phyloP scores from a whole-genome alignment of 176 grass and related monocot genomes.

The Oryza officinalis region DNA sequence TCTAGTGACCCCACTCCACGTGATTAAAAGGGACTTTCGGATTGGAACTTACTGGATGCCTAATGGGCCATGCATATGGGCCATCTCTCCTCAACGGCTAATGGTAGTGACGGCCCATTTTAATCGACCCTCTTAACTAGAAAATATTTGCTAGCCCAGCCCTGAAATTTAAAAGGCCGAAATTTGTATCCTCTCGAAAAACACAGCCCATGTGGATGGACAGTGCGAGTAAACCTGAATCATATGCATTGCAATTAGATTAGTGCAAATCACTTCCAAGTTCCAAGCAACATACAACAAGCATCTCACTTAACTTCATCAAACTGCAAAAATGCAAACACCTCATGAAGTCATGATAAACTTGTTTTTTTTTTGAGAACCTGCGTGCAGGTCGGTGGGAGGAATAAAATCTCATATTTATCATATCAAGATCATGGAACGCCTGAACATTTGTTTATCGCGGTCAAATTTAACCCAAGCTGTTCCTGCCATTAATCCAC shows the following conservation, averaged over 20 bases:
- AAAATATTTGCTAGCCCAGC: background rate
- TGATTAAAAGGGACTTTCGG: background rate
- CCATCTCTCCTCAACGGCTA: no score
- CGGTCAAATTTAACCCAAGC: slow-evolving; percentile 15
- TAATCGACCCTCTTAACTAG: background rate
- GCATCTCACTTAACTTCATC: background rate
- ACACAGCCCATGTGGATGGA: background rate
- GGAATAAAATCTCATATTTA: slow-evolving; percentile 16
- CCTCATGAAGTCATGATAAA: background rate
- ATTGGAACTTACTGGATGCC: background rate
- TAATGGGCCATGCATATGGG: no score
- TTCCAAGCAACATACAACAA: background rate
- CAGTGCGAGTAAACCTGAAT: background rate
- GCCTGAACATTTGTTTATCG: slow-evolving; percentile 26
- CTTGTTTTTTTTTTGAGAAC: background rate
- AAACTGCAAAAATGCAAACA: background rate
- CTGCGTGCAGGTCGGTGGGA: background rate
- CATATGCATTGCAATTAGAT: background rate
- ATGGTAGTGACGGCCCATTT: background rate
- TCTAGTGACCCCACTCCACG: background rate
- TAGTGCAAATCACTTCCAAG: background rate
- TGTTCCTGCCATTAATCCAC: background rate
- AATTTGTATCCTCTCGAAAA: background rate
- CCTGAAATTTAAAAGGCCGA: background rate
- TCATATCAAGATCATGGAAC: background rate